Evolutionary conservation across 306 rosid genomes (phyloP).

Genomic region (Astragalus membranaceus): DNA sequence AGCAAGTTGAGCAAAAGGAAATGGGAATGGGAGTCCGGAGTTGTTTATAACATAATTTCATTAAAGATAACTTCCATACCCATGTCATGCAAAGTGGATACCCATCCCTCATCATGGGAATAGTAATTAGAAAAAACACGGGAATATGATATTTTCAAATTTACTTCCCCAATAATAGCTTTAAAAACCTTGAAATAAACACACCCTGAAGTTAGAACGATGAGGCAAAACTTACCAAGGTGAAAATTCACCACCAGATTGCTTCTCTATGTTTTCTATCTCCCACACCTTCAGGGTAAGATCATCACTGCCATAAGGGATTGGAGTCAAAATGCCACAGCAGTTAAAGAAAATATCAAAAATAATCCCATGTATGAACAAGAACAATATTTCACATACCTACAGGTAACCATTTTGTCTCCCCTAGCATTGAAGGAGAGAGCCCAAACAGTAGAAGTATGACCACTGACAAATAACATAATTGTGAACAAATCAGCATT

Average conservation of each 20-base stretch:
- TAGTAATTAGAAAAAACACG: background rate
- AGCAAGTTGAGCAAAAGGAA: background rate
- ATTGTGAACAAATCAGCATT: background rate
- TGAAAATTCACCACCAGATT: constrained; percentile 51
- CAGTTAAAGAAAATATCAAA: constrained; percentile 12
- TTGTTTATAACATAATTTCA: background rate
- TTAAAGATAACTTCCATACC: background rate
- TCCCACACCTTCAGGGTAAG: constrained; percentile 88
- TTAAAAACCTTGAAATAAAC: background rate
- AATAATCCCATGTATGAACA: constrained; percentile 4
- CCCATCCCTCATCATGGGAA: background rate
- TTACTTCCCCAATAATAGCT: background rate
- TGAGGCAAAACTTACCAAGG: constrained; percentile 54
- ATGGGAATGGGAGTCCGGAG: background rate
- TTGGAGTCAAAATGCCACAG: constrained; percentile 12
- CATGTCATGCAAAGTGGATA: background rate
- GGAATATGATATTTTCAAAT: background rate
- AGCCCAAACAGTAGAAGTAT: constrained; percentile 91
- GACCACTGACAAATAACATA: constrained; percentile 63
- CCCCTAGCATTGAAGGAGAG: constrained; percentile 68
- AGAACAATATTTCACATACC: constrained; percentile 40
- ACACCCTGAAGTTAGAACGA: background rate
- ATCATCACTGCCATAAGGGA: constrained; percentile 62
- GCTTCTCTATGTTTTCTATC: constrained; percentile 44
- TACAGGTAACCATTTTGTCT: constrained; percentile 87